Evolutionary conservation across 768 basidiomycete genomes (phyloP), one percentile per base, ranked within the genome.

Genomic region (Tylopilus felleus): DNA sequence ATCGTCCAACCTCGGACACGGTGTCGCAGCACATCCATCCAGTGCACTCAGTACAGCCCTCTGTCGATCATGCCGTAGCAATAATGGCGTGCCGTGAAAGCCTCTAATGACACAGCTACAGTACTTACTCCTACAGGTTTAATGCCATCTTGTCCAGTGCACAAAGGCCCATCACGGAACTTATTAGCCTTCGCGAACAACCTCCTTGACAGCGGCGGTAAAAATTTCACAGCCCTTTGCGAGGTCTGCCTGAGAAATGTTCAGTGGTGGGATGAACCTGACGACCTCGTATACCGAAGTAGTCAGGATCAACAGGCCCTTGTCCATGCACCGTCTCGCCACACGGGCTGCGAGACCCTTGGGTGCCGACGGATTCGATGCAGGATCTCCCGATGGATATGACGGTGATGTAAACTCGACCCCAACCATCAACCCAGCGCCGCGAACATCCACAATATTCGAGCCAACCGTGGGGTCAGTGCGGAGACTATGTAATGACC

Each of bases 191-290:
- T 75, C 83, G 25, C 62, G 73, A 2, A 88, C 73, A 45, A 88
- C 85, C 60, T 90, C 87, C 66, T 79, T 76, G 13, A 93, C 80
- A 9, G 89, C 83, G 65, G 88, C 79, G 31, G 64, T 74, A 68
- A 92, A 91, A 25, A 90, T 84, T 36, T 68, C 64, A 53, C 75
- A 76, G 0, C 89, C 89, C 65, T 84, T 83, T 61, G 72, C 77
- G 74, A 97, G 73, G 66, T 98, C 92, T 67, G 77, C 80, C 69
- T 82, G 70, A 22, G 79, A 81, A 57, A 96, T 81, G 66, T 92
- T 95, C 62, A 98, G 71, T 16, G 96, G 83, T 5, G 96, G 96
- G 63, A 98, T 98, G 77, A 98, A 97, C 65, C 94, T 78, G 53
- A 97, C 75, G 14, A 88, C 87, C 68, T 95, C 88, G 68, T 89